These are phyloP conservation scores for Melampsora larici-populina DNA, from an alignment of 1,284 basidiomycete species.

Conservation along the genomic window DNA sequence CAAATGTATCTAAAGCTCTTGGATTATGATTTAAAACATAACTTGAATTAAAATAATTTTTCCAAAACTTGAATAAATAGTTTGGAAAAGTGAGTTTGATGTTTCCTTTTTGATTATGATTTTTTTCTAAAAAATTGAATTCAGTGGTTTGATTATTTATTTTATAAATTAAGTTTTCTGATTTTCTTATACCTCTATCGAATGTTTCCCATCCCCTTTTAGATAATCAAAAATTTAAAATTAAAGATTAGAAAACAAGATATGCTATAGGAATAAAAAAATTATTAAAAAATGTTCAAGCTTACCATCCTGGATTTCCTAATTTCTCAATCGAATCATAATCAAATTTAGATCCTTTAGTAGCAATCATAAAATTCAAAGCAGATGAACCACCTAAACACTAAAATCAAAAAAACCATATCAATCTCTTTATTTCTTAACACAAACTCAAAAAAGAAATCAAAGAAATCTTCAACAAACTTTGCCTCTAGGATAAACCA, in stretches of 20 bases:
- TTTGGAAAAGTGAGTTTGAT: slow-evolving; percentile 24
- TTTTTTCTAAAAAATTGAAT: background rate
- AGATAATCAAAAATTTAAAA: background rate
- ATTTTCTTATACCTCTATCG: slow-evolving; percentile 28
- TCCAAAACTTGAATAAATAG: slow-evolving; percentile 17
- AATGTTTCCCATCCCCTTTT: slow-evolving; percentile 30
- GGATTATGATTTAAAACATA: background rate
- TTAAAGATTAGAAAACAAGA: background rate
- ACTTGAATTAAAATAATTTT: slow-evolving; percentile 16
- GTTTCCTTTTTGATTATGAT: background rate
- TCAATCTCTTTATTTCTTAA: background rate
- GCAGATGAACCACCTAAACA: slow-evolving; percentile 40
- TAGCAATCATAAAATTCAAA: slow-evolving; percentile 31
- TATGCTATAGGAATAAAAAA: background rate
- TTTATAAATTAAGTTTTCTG: slow-evolving; percentile 13
- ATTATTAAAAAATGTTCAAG: background rate
- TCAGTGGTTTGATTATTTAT: background rate
- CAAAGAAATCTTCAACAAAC: background rate
- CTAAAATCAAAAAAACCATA: background rate
- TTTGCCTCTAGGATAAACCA: slow-evolving; percentile 31
- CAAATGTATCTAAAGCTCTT: slow-evolving; percentile 4
- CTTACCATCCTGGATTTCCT: slow-evolving; percentile 41
- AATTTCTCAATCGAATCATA: slow-evolving; percentile 34
- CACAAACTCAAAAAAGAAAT: no score
- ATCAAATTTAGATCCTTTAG: slow-evolving; percentile 26